These are phyloP conservation scores for Strigomonas culicis DNA, from an alignment of 208 protist species.

Conservation along the genomic window DNA sequence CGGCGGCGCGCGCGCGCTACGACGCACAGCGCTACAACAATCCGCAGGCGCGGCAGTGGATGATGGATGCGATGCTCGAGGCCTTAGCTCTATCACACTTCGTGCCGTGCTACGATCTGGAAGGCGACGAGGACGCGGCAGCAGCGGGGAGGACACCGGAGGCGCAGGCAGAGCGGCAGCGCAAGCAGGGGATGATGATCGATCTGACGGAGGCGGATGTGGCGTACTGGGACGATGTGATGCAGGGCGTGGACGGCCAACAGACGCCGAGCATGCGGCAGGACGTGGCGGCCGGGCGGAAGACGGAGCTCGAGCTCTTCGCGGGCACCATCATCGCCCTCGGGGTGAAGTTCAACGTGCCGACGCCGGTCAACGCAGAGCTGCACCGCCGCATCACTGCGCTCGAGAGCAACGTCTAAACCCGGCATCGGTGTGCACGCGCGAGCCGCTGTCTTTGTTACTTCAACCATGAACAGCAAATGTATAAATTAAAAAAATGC, in stretches of 20 bases:
- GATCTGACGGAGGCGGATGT: conserved; percentile 12
- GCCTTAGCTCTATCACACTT: neutral
- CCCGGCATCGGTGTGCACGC: too few relatives aligned
- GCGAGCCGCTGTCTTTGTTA: conserved; percentile 1
- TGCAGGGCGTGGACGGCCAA: conserved; percentile 7
- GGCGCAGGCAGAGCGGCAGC: too few relatives aligned
- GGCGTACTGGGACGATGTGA: conserved; percentile 8
- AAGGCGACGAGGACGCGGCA: neutral
- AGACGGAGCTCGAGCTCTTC: conserved; percentile 18
- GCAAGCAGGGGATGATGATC: too few relatives aligned
- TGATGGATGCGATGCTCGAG: conserved; percentile 15
- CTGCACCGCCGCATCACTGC: neutral
- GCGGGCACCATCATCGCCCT: conserved; percentile 13
- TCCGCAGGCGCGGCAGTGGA: neutral
- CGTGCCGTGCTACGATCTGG: neutral
- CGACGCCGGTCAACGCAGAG: conserved; percentile 9
- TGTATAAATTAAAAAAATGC: neutral
- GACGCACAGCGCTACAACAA: too few relatives aligned
- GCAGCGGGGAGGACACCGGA: too few relatives aligned
- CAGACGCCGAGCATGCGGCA: conserved; percentile 10
- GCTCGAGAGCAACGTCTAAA: too few relatives aligned
- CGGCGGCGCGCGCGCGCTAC: neutral
- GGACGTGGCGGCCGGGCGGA: conserved; percentile 11
- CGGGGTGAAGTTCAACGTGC: conserved; percentile 10
- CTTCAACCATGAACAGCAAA: neutral